These are phyloP conservation scores for Echium plantagineum DNA, from an alignment of 257 asterid genomes.

Conservation along the genomic window DNA sequence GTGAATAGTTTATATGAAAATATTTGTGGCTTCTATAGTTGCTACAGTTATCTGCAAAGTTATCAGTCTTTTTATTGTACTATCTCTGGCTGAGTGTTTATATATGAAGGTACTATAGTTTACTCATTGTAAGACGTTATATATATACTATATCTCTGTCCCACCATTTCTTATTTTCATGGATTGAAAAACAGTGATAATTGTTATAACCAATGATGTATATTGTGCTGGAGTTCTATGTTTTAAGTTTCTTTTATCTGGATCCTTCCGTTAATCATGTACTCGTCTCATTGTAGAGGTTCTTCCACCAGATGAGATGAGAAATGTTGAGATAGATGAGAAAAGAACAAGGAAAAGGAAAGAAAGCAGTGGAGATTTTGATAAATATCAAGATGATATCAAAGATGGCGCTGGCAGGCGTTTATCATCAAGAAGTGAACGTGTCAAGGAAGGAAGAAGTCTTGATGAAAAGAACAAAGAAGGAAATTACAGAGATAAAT, in stretches of 20 bases:
- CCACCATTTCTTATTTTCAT: not conserved
- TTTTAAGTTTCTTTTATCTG: too few species aligned
- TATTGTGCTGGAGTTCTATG: not conserved
- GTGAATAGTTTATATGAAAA: not conserved
- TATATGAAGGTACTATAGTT: not conserved
- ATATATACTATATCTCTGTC: not conserved
- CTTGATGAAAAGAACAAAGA: slow-evolving; percentile 61
- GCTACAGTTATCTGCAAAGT: not conserved
- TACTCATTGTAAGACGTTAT: not conserved
- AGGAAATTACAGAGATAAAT: slow-evolving; percentile 38
- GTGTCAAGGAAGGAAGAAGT: slow-evolving; percentile 49
- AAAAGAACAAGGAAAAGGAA: slow-evolving; percentile 45
- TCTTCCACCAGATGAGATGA: slow-evolving; percentile 33
- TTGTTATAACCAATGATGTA: too few species aligned
- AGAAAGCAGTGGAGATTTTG: slow-evolving; percentile 58
- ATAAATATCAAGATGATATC: slow-evolving; percentile 40
- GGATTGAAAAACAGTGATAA: too few species aligned
- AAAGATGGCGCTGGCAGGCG: slow-evolving; percentile 47
- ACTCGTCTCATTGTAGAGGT: slow-evolving; percentile 30
- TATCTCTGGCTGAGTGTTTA: too few species aligned
- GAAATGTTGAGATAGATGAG: slow-evolving; percentile 49
- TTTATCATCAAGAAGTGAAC: slow-evolving; percentile 54
- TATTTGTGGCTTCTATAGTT: not conserved
- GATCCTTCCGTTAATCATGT: slow-evolving; percentile 8
- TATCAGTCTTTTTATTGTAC: not conserved